Evolutionary conservation across 805 yeast species (phyloP).

Genomic region (Barnettozyma salicaria): DNA sequence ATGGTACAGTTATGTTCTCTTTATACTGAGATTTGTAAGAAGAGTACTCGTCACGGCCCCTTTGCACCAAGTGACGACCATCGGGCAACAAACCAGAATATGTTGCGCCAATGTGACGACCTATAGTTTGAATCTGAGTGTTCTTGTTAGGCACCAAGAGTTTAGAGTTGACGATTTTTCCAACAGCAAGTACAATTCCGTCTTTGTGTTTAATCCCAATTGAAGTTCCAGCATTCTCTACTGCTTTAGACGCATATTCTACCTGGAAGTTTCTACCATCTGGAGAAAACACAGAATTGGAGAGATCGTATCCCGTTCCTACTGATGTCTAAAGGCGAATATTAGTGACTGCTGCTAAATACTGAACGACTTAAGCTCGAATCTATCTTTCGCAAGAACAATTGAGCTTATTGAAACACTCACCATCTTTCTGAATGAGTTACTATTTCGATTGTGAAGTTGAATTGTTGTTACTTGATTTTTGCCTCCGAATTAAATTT

Average conservation of each 20-base stretch:
- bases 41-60: constrained; percentile 89
- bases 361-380: too few species aligned
- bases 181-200: constrained; percentile 97
- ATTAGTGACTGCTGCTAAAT: too few species aligned
- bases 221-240: constrained; percentile 94
- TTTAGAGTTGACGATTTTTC: constrained; percentile 82
- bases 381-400: too few species aligned
- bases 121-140: constrained; percentile 87
- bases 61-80: constrained; percentile 86
- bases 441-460: too few species aligned
- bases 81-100: constrained; percentile 96
- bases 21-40: constrained; percentile 73
- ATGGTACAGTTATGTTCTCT: constrained; percentile 70
- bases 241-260: constrained; percentile 96
- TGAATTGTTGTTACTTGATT: not conserved
- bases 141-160: constrained; percentile 84
- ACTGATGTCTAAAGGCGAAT: constrained; percentile 60
- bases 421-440: constrained; percentile 4
- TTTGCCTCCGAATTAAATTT: constrained; percentile 3
- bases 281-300: constrained; percentile 85
- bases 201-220: constrained; percentile 88
- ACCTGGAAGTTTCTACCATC: constrained; percentile 97
- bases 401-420: too few species aligned
- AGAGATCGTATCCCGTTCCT: constrained; percentile 98
- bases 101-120: constrained; percentile 88